Evolutionary conservation across 306 rosid species (phyloP).

Genomic region (Quercus cerris): DNA sequence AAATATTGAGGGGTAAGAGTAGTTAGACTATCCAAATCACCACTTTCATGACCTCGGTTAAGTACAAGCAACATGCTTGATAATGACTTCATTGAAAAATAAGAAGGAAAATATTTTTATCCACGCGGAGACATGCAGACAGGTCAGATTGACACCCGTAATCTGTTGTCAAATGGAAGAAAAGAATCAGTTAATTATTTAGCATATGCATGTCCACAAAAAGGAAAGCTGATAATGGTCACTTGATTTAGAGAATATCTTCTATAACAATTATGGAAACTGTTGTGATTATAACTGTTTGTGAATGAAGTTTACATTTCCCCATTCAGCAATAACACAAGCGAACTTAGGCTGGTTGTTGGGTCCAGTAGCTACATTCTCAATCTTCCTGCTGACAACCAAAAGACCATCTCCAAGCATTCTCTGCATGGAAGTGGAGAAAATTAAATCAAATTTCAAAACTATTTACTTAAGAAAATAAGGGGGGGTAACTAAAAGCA

Average conservation of each 20-base stretch:
- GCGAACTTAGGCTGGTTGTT: constrained; percentile 81
- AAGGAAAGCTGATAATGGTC: background rate
- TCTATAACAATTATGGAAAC: background rate
- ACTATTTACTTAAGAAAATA: background rate
- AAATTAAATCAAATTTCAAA: constrained; percentile 2
- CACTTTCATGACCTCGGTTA: background rate
- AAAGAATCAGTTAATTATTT: background rate
- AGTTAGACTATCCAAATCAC: no score
- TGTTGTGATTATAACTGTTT: background rate
- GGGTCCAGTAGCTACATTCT: constrained; percentile 93
- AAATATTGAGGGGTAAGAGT: no score
- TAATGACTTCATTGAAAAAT: background rate
- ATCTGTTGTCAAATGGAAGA: background rate
- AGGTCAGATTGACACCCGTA: background rate
- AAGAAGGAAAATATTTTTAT: background rate
- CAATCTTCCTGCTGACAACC: constrained; percentile 84
- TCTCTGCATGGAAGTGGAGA: constrained; percentile 49
- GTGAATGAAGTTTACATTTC: constrained; percentile 60
- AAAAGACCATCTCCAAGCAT: constrained; percentile 96
- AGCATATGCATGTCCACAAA: background rate
- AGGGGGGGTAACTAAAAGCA: background rate
- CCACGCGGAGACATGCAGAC: background rate
- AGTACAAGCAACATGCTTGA: background rate
- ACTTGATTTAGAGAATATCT: background rate
- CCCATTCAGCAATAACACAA: constrained; percentile 83